Evolutionary conservation across 2,329 filamentous ascomycete species (phyloP).

Genomic region (Pseudocercospora ulei): DNA sequence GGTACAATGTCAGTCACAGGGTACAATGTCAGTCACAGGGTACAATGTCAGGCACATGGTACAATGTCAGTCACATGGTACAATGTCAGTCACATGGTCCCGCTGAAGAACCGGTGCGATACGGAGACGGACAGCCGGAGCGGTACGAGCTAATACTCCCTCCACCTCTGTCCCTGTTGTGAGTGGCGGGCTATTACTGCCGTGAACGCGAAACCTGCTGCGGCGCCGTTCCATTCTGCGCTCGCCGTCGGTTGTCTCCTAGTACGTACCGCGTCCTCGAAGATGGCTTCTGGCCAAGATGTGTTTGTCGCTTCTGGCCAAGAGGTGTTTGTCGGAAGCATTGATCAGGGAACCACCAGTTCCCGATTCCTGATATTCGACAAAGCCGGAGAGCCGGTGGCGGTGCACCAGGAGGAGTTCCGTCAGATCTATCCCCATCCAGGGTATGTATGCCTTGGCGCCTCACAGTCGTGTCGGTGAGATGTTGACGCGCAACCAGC

Average conservation of each 20-base stretch:
- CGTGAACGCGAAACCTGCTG: slow-evolving; percentile 12
- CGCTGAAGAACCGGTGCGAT: slow-evolving; percentile 11
- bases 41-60: no score
- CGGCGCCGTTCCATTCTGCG: slow-evolving; percentile 3
- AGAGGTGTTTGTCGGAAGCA: slow-evolving; percentile 68
- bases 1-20: no score
- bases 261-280: background rate
- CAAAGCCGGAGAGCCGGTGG: slow-evolving; percentile 63
- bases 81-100: slow-evolving; percentile 9
- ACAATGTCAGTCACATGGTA: no score
- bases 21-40: no score
- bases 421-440: slow-evolving; percentile 73
- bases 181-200: slow-evolving; percentile 12
- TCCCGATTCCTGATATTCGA: slow-evolving; percentile 88
- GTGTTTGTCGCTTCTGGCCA: slow-evolving; percentile 24
- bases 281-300: slow-evolving; percentile 16
- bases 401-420: slow-evolving; percentile 78
- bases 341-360: slow-evolving; percentile 85
- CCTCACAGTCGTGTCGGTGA: background rate
- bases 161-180: slow-evolving; percentile 5
- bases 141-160: slow-evolving; percentile 3
- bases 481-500: slow-evolving; percentile 39
- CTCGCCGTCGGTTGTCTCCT: slow-evolving; percentile 2
- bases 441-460: slow-evolving; percentile 51
- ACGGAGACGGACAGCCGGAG: no score